Percentiles rank a stretch among this genome's conserved stretches.
phyloP scores from a whole-genome alignment of 2,329 filamentous ascomycete species.

The Penicillium brasilianum region DNA sequence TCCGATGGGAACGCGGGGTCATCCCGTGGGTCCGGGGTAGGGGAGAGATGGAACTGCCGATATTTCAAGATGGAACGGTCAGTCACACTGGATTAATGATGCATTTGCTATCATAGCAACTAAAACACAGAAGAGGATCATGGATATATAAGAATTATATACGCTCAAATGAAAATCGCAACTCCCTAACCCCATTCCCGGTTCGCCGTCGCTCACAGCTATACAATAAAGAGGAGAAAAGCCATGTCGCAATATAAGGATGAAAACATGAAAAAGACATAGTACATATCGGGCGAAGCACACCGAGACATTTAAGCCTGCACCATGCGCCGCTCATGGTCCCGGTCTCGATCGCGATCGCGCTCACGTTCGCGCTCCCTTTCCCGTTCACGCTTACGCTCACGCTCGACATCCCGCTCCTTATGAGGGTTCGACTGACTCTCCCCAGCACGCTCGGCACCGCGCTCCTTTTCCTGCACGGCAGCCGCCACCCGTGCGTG shows the following conservation, averaged over 20 bases:
- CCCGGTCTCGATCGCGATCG: constrained; percentile 27
- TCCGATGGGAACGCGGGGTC: neutral
- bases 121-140: neutral
- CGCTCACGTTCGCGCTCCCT: constrained; percentile 23
- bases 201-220: constrained; percentile 23
- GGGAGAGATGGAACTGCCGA: neutral
- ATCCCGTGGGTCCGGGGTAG: constrained; percentile 2
- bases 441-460: constrained; percentile 28
- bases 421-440: neutral
- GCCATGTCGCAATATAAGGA: neutral
- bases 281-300: constrained; percentile 17
- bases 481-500: constrained; percentile 43
- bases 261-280: neutral
- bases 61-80: neutral
- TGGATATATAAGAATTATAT: constrained; percentile 18
- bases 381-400: constrained; percentile 24
- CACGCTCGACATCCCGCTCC: constrained; percentile 14
- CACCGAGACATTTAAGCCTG: constrained; percentile 20
- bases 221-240: constrained; percentile 17
- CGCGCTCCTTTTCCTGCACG: constrained; percentile 37
- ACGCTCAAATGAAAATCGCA: constrained; percentile 9
- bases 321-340: constrained; percentile 38
- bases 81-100: neutral
- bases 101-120: neutral
- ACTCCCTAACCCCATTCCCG: constrained; percentile 16